Evolutionary conservation across 116 monocot species (phyloP).

Genomic region (Papilionanthe hybrid): DNA sequence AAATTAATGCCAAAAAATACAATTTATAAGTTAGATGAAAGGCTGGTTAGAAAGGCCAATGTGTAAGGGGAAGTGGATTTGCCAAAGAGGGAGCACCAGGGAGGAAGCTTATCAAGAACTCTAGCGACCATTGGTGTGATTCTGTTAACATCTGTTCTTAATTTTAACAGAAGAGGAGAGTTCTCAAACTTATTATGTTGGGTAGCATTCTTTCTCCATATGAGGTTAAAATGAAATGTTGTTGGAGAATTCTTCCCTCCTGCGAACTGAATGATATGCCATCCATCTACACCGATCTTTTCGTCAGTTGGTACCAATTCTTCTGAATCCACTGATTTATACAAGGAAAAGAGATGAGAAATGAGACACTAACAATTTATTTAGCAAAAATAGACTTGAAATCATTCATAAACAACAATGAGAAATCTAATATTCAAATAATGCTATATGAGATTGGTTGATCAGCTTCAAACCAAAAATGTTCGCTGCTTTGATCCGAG

Average conservation of each 20-base stretch:
- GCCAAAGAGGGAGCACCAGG: constrained; percentile 73
- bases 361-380: too few relatives aligned
- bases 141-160: constrained; percentile 73
- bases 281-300: constrained; percentile 46
- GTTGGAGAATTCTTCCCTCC: constrained; percentile 84
- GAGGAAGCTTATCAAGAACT: constrained; percentile 66
- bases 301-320: constrained; percentile 38
- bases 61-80: constrained; percentile 72
- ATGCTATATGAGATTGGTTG: too few relatives aligned
- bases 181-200: constrained; percentile 9
- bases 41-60: constrained; percentile 69
- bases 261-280: constrained; percentile 87
- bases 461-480: too few relatives aligned
- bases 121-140: constrained; percentile 51
- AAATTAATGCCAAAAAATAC: not conserved
- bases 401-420: too few relatives aligned
- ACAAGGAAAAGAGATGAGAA: too few relatives aligned
- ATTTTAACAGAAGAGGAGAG: constrained; percentile 40
- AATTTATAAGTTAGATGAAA: constrained; percentile 52
- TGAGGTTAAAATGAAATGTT: constrained; percentile 59
- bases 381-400: too few relatives aligned
- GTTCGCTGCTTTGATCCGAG: too few relatives aligned
- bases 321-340: constrained; percentile 32
- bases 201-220: constrained; percentile 38
- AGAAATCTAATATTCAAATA: too few relatives aligned